Evolutionary conservation across 2,329 filamentous ascomycete genomes (phyloP).

Genomic region (Fusarium dimerum): DNA sequence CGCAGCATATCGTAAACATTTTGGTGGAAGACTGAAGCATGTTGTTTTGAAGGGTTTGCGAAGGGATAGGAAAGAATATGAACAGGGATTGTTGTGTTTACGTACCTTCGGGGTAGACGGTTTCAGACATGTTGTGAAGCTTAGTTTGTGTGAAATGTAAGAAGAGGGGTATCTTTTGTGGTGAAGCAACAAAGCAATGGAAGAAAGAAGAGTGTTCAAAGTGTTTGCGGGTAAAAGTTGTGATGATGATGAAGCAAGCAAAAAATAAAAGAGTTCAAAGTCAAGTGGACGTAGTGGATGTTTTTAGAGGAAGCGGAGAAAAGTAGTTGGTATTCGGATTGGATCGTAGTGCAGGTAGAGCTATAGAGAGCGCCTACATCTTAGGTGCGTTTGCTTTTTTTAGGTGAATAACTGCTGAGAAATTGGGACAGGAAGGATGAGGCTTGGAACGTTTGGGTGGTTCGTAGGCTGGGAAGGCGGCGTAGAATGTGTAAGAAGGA

Average conservation of each 20-base stretch:
- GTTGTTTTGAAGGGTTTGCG: conserved; percentile 4
- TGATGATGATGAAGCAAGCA: conserved; percentile 15
- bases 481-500: conserved; percentile 45
- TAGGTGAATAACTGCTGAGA: not conserved
- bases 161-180: conserved; percentile 30
- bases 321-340: conserved; percentile 3
- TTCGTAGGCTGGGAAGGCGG: conserved; percentile 2
- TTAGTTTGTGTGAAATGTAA: conserved; percentile 3
- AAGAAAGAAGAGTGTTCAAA: conserved; percentile 11
- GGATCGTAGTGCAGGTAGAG: conserved; percentile 17
- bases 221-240: conserved; percentile 7
- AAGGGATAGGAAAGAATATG: conserved; percentile 10
- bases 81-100: conserved; percentile 2
- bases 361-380: conserved; percentile 11
- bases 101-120: conserved; percentile 42
- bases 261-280: conserved; percentile 15
- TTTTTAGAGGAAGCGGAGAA: conserved; percentile 30
- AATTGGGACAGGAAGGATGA: not conserved
- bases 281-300: conserved; percentile 17
- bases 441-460: not conserved
- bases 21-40: not conserved
- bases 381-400: not conserved
- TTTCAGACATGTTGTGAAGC: conserved; percentile 26
- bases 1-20: conserved; percentile 1
- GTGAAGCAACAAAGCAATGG: conserved; percentile 14